Conservation (phyloP, 768 basidiomycete species). For the Russula brevipes region DNA sequence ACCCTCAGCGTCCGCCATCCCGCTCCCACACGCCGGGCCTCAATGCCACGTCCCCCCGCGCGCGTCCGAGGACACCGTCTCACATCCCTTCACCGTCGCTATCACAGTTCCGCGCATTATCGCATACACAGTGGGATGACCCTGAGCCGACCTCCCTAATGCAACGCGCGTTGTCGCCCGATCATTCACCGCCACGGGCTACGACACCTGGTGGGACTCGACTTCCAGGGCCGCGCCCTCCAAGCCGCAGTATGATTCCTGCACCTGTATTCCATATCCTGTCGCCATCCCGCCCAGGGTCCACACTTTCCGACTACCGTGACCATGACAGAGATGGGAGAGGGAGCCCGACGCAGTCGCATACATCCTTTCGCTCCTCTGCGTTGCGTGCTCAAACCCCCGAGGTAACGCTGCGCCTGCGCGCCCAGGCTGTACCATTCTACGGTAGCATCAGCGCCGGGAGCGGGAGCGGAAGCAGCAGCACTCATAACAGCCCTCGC, state of each 20-base stretch:
- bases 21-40: constrained; percentile 53
- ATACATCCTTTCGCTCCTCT: constrained; percentile 39
- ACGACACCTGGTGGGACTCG: constrained; percentile 40
- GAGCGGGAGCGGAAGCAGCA: constrained; percentile 1
- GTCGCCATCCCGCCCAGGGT: constrained; percentile 63
- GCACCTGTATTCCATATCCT: constrained; percentile 68
- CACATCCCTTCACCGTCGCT: constrained; percentile 64
- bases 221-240: constrained; percentile 61
- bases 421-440: constrained; percentile 53
- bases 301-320: constrained; percentile 61
- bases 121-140: constrained; percentile 45
- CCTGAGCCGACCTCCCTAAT: constrained; percentile 43
- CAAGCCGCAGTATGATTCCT: constrained; percentile 80
- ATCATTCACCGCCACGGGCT: constrained; percentile 35
- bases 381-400: constrained; percentile 62
- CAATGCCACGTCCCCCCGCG: constrained; percentile 47
- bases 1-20: constrained; percentile 45
- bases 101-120: constrained; percentile 42
- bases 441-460: constrained; percentile 35
- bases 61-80: constrained; percentile 74
- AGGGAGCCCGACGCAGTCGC: constrained; percentile 15
- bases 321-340: neutral
- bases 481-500: constrained; percentile 34
- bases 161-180: constrained; percentile 63
- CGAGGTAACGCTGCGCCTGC: constrained; percentile 55